Evolutionary conservation across 352 stramenopile species (phyloP), one percentile per base, ranked within the genome.

Genomic region (Peronospora belbahrii): DNA sequence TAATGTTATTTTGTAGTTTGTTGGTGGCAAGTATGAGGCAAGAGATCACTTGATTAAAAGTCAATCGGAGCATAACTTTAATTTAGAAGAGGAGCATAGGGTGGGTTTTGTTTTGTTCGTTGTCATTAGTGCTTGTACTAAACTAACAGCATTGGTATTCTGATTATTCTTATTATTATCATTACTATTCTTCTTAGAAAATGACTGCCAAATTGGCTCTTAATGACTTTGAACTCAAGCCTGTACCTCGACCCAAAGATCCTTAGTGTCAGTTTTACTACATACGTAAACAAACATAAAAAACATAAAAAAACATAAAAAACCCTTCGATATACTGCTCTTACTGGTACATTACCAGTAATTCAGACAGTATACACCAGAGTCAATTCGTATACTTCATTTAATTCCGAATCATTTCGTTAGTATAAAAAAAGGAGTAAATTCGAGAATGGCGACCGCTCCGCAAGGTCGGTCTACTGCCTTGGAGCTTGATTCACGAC

Each of bases 71-170:
- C 79, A 77, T 13, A 62, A 69, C 19, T 94, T 94, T 43, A 78
- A 94, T 38, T 53, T 94, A 38, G 77, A 90, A 23, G 82, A 94
- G 38, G 82, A 94, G 56, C 73, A 94, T 66, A 86, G 85, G 67
- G 82, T 94, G 46, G 24, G 58, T 24, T n/a, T n/a, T n/a, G 3
- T 28, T 28, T 10, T 27, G 9, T 4, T 6, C 9, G 23, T 27
- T 7, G 22, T n/a, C n/a, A n/a, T n/a, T n/a, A n/a, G n/a, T n/a
- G n/a, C n/a, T n/a, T n/a, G n/a, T n/a, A n/a, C n/a, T n/a, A n/a
- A n/a, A n/a, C n/a, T n/a, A n/a, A n/a, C n/a, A n/a, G n/a, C n/a
- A n/a, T n/a, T n/a, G n/a, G n/a, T n/a, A n/a, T n/a, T n/a, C n/a
- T n/a, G n/a, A n/a, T n/a, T n/a, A n/a, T n/a, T n/a, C n/a, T n/a